Base-by-base conservation (phyloP, 257 asterid genomes). In the Salvia miltiorrhiza region DNA sequence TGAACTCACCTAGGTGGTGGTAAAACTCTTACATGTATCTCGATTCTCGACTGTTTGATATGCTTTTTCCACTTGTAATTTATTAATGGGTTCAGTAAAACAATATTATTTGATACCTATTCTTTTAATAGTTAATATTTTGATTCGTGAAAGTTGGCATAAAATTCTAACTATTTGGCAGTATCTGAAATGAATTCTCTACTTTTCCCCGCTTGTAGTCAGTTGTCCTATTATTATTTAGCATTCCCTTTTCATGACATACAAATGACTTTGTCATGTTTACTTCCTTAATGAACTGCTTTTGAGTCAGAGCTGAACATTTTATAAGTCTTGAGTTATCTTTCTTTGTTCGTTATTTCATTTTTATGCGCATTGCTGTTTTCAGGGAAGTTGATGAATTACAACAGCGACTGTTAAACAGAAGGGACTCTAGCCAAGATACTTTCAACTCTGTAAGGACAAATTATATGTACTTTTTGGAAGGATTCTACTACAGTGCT, bases 351-450 rank as follows among this genome's bases (percentile, higher is more conserved):
- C 26, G 10, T 32, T 13, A 19, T 54, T 33, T 60, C 32, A 50
- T 53, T 12, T 13, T 52, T 47, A 6, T 59, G 33, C 60, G 55
- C 26, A n/a, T 61, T 49, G 16, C 73, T 54, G 23, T 70, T 66
- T 77, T 67, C 76, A 85, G 89, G 78, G 84, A 80, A 70, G 76
- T 78, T 67, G 86, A 80, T 73, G 84, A 79, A 65, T 67, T 83
- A 72, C 86, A 80, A 60, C 65, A 59, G 24, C 76, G 64, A 62
- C 60, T 87, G 70, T 73, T 58, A 53, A 75, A 76, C 57, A 75
- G 79, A 60, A 66, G 76, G 78, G 72, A 61, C 60, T 73, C 73
- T 73, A 75, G 77, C 76, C 88, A 72, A 69, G 71, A 75, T 63
- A 69, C 81, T 52, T 73, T 19, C 64, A 63, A 72, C 66, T 79